Percentiles rank a stretch among this genome's conserved stretches.
Evolutionary conservation across 176 grass and related monocot genomes (phyloP).

Genomic region (Musa beccarii): DNA sequence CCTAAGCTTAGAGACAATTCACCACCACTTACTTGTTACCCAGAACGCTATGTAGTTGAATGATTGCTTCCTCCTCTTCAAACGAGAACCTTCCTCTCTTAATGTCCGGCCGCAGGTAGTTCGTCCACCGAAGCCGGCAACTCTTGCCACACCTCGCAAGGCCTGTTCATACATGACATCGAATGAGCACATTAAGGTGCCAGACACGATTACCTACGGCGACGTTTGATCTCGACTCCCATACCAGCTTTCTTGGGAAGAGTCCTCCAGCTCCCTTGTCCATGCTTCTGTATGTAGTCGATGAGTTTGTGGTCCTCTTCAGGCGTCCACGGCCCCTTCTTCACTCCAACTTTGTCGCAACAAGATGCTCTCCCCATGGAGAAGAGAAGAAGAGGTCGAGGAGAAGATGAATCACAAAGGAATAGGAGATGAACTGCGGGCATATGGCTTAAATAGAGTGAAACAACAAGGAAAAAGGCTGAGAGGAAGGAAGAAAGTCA

Average conservation of each 20-base stretch:
- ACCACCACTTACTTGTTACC: constrained; percentile 80
- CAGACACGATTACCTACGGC: too few species aligned
- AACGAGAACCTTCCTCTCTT: constrained; percentile 95
- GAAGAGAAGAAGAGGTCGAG: too few species aligned
- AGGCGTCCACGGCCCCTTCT: constrained; percentile 84
- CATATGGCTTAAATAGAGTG: constrained; percentile 48
- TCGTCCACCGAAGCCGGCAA: constrained; percentile 91
- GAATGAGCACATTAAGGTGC: too few species aligned
- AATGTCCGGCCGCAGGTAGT: constrained; percentile 92
- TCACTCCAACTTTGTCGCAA: constrained; percentile 77
- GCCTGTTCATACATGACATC: constrained; percentile 14
- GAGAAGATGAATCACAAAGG: background rate
- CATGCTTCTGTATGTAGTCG: constrained; percentile 75
- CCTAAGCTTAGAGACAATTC: too few species aligned
- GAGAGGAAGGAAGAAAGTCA: constrained; percentile 42
- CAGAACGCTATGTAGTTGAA: constrained; percentile 86
- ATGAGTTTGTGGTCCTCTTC: constrained; percentile 96
- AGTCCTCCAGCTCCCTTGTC: constrained; percentile 84
- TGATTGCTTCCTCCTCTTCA: constrained; percentile 94
- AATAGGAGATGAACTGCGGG: constrained; percentile 16
- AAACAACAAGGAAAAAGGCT: background rate
- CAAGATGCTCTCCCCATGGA: constrained; percentile 81
- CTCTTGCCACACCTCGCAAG: constrained; percentile 93
- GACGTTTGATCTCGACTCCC: background rate
- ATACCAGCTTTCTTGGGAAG: constrained; percentile 91